Evolutionary conservation across 2,329 filamentous ascomycete species (phyloP).

Genomic region (Juglanconis oblonga): DNA sequence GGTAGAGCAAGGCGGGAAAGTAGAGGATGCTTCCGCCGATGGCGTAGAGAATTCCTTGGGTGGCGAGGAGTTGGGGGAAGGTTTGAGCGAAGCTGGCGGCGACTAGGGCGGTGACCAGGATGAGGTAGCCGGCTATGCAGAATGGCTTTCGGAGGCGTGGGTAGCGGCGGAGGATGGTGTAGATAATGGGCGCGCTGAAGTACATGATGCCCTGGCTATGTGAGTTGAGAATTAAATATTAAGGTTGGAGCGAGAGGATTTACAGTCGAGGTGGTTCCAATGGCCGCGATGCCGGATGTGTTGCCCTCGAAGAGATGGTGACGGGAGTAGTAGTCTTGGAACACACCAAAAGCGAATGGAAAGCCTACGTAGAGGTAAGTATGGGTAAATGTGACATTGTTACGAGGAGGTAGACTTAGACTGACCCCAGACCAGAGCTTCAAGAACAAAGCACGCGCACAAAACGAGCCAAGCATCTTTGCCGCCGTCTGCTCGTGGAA

Average conservation of each 20-base stretch:
- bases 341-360: slow-evolving; percentile 66
- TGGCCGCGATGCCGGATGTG: slow-evolving; percentile 54
- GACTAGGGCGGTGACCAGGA: slow-evolving; percentile 46
- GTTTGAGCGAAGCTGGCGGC: slow-evolving; percentile 45
- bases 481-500: no score
- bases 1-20: slow-evolving; percentile 52
- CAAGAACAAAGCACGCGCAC: no score
- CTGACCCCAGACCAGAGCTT: no score
- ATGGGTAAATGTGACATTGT: no score
- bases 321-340: slow-evolving; percentile 65
- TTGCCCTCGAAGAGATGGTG: slow-evolving; percentile 55
- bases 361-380: slow-evolving; percentile 47
- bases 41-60: slow-evolving; percentile 60
- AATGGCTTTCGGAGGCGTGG: slow-evolving; percentile 20
- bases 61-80: slow-evolving; percentile 52
- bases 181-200: slow-evolving; percentile 47
- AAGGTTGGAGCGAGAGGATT: not conserved
- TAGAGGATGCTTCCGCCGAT: slow-evolving; percentile 55
- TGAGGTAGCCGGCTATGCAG: slow-evolving; percentile 5
- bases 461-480: no score
- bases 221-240: not conserved
- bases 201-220: slow-evolving; percentile 45
- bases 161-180: slow-evolving; percentile 42
- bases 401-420: no score
- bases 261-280: not conserved